phyloP scores from a whole-genome alignment of 768 basidiomycete genomes.

The Mycena epipterygia region DNA sequence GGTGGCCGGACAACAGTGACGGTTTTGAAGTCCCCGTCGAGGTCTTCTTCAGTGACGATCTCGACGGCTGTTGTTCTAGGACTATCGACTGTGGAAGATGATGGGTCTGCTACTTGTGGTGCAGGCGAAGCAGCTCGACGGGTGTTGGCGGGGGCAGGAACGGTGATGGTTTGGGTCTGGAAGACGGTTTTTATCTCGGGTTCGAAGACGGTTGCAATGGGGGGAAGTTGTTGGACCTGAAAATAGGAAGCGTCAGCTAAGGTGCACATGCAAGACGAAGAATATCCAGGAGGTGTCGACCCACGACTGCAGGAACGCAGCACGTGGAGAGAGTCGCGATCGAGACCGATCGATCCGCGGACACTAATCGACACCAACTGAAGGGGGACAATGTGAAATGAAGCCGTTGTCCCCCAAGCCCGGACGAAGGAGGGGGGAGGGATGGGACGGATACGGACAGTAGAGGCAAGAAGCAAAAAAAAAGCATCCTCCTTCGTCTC shows the following conservation, averaged over 20 bases:
- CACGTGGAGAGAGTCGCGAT: constrained; percentile 43
- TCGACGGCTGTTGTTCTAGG: constrained; percentile 84
- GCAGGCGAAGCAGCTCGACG: constrained; percentile 81
- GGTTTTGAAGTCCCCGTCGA: constrained; percentile 52
- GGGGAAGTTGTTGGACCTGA: constrained; percentile 36
- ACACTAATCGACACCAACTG: constrained; percentile 54
- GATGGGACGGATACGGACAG: constrained; percentile 77
- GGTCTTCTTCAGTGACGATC: constrained; percentile 74
- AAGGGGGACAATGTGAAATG: constrained; percentile 78
- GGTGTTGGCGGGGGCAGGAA: constrained; percentile 84
- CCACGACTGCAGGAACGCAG: constrained; percentile 14
- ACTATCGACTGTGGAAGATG: constrained; percentile 69
- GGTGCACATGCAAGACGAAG: constrained; percentile 13
- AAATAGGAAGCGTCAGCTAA: constrained; percentile 22
- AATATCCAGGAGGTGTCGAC: constrained; percentile 29
- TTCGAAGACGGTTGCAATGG: constrained; percentile 53
- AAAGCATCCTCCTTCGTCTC: constrained; percentile 88
- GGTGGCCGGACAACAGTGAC: constrained; percentile 59
- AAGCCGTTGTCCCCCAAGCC: constrained; percentile 91
- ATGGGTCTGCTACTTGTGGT: constrained; percentile 72
- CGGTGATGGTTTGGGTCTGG: constrained; percentile 75
- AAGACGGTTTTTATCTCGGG: constrained; percentile 76
- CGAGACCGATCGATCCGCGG: constrained; percentile 45
- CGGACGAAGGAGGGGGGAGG: constrained; percentile 85
- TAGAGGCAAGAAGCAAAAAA: constrained; percentile 69